Base-by-base conservation (phyloP, 75 land plant species). In the Azolla pinnata region DNA sequence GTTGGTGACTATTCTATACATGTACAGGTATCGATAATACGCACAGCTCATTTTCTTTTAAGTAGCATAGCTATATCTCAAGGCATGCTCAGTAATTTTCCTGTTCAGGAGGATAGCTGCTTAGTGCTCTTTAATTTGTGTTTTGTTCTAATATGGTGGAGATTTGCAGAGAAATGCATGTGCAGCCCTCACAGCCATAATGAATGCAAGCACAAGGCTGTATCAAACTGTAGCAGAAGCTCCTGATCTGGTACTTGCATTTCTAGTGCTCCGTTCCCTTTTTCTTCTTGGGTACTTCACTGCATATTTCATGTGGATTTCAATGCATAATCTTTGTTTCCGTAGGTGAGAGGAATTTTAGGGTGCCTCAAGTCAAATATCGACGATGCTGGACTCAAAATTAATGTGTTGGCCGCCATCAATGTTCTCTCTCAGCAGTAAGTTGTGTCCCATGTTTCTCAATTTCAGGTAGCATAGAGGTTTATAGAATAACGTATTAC, bases 121-220 rank as follows among this genome's bases (percentile, higher is more conserved):
- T 38, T 38, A 38, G 7, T 38, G 42, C 12, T 38, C 7, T 38
- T 38, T 7, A 7, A 12, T 12, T 12, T 18, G 18, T 48, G 21
- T 48, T 9, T 7, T 8, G 4, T 48, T 48, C 19, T 9, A 48
- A 48, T 48, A 24, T 25, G 54, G 28, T n/a, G n/a, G n/a, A n/a
- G n/a, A n/a, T n/a, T n/a, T 55, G 33, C 73, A 72, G 75, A 72
- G 53, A 53, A 72, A 72, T 58, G 75, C 75, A 10, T 72, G 75
- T 61, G 75, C 75, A 33, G 75, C 75, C 51, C 32, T 72, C 14
- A 67, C 71, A 24, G 55, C 75, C 19, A 67, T 72, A 17, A 72
- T 72, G 75, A 72, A 70, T 72, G 64, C 64, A 18, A 69, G 46
- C 46, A 49, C 52, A n/a, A 31, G 10, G 21, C 75, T 67, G 24